Conservation (phyloP, 768 basidiomycete genomes). For the Rossbeevera mucosa region DNA sequence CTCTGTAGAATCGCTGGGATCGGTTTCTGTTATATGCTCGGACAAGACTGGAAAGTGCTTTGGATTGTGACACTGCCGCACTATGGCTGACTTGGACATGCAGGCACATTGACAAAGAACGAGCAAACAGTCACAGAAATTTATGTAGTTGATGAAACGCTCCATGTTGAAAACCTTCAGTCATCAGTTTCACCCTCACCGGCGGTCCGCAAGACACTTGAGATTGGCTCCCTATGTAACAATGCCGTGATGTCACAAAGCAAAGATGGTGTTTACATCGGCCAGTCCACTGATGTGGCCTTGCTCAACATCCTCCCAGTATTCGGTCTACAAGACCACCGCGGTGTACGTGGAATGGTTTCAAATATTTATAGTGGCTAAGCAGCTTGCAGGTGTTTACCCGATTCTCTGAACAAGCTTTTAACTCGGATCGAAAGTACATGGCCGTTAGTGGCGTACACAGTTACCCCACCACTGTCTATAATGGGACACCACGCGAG, state of each 20-base stretch:
- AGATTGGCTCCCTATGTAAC: constrained; percentile 87
- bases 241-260: constrained; percentile 65
- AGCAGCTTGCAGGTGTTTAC: constrained; percentile 50
- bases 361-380: not conserved
- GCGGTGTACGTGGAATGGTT: constrained; percentile 48
- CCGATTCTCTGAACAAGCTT: constrained; percentile 75
- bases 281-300: constrained; percentile 93
- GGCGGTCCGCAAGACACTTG: constrained; percentile 69
- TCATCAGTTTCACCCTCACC: constrained; percentile 47
- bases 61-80: not conserved
- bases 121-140: constrained; percentile 91
- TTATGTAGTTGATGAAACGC: constrained; percentile 80
- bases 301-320: constrained; percentile 71
- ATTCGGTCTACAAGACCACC: constrained; percentile 65
- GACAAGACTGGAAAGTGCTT: constrained; percentile 80
- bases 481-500: constrained; percentile 47
- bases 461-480: constrained; percentile 25
- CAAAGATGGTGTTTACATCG: constrained; percentile 70
- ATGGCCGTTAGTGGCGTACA: constrained; percentile 87
- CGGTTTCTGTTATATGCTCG: constrained; percentile 95
- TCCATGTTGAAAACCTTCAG: constrained; percentile 53
- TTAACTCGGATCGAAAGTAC: constrained; percentile 90
- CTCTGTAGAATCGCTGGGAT: constrained; percentile 90
- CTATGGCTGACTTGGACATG: not conserved
- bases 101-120: constrained; percentile 90